Evolutionary conservation across 805 yeast species (phyloP).

Genomic region (Zygosaccharomyces pseudorouxii): DNA sequence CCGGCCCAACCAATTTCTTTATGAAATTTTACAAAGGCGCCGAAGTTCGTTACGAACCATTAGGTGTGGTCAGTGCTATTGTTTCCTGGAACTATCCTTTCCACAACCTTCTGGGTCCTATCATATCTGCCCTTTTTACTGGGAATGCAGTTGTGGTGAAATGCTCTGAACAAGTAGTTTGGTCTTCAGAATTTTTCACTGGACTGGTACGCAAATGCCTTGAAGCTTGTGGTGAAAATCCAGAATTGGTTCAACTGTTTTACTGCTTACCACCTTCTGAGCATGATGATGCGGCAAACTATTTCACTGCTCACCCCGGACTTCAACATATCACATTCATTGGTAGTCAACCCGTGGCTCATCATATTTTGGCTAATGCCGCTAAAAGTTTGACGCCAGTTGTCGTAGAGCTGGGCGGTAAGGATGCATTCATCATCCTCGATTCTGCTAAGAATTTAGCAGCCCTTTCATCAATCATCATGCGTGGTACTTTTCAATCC

Average conservation of each 20-base stretch:
- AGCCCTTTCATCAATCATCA: slow-evolving; percentile 66
- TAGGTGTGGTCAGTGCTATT: slow-evolving; percentile 80
- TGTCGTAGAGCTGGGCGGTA: slow-evolving; percentile 95
- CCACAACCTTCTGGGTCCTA: slow-evolving; percentile 90
- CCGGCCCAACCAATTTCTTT: slow-evolving; percentile 82
- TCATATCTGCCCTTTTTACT: slow-evolving; percentile 80
- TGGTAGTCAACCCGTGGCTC: slow-evolving; percentile 94
- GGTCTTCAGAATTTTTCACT: slow-evolving; percentile 84
- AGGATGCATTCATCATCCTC: slow-evolving; percentile 83
- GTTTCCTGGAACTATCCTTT: slow-evolving; percentile 98
- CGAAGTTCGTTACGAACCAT: slow-evolving; percentile 88
- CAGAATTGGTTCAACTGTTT: slow-evolving; percentile 79
- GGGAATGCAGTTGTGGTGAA: slow-evolving; percentile 91
- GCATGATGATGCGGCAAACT: slow-evolving; percentile 52
- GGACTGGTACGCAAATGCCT: slow-evolving; percentile 68
- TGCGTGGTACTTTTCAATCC: slow-evolving; percentile 96
- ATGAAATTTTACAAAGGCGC: slow-evolving; percentile 84
- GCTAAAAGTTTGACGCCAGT: slow-evolving; percentile 86
- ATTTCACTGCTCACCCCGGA: slow-evolving; percentile 77
- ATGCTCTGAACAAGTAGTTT: slow-evolving; percentile 92
- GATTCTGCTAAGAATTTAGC: slow-evolving; percentile 66
- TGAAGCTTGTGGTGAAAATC: slow-evolving; percentile 68
- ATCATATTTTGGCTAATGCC: slow-evolving; percentile 77
- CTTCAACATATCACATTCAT: slow-evolving; percentile 88
- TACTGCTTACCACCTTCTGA: slow-evolving; percentile 73